Conservation (phyloP, 768 basidiomycete species). For the Termitomyces sp. region DNA sequence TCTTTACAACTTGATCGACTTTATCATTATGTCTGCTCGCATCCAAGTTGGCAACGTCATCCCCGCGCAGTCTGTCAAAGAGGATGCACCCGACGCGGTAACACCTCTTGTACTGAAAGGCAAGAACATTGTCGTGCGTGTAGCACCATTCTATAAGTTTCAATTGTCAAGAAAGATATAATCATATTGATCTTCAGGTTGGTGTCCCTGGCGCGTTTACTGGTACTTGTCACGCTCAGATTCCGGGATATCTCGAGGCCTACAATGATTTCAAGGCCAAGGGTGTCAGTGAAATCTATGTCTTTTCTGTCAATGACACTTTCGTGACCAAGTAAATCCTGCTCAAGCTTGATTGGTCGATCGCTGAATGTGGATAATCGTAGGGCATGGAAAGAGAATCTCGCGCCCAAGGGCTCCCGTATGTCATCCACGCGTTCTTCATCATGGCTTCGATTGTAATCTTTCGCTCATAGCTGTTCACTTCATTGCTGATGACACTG, state of each 20-base stretch:
- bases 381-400: slow-evolving; percentile 64
- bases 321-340: slow-evolving; percentile 56
- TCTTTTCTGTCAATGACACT: slow-evolving; percentile 75
- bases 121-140: slow-evolving; percentile 58
- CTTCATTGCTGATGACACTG: slow-evolving; percentile 70
- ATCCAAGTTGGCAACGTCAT: slow-evolving; percentile 44
- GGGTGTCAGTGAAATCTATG: slow-evolving; percentile 65
- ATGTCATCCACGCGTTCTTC: slow-evolving; percentile 13
- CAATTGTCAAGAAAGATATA: not conserved
- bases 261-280: slow-evolving; percentile 72
- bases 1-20: not conserved
- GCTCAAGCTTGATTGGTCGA: not conserved
- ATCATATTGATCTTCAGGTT: slow-evolving; percentile 32
- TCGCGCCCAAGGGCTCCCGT: slow-evolving; percentile 56
- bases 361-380: not conserved
- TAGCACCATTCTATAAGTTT: not conserved
- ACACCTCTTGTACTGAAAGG: slow-evolving; percentile 44
- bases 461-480: slow-evolving; percentile 34
- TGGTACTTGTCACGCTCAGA: slow-evolving; percentile 60
- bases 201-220: slow-evolving; percentile 79
- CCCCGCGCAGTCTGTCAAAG: slow-evolving; percentile 51
- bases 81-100: slow-evolving; percentile 42
- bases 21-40: slow-evolving; percentile 21
- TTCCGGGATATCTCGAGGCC: slow-evolving; percentile 58
- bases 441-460: slow-evolving; percentile 7